Percentiles rank a stretch among this genome's conserved stretches.
phyloP scores from a whole-genome alignment of 768 basidiomycete species.

The Omphalotus guepiniiformis region DNA sequence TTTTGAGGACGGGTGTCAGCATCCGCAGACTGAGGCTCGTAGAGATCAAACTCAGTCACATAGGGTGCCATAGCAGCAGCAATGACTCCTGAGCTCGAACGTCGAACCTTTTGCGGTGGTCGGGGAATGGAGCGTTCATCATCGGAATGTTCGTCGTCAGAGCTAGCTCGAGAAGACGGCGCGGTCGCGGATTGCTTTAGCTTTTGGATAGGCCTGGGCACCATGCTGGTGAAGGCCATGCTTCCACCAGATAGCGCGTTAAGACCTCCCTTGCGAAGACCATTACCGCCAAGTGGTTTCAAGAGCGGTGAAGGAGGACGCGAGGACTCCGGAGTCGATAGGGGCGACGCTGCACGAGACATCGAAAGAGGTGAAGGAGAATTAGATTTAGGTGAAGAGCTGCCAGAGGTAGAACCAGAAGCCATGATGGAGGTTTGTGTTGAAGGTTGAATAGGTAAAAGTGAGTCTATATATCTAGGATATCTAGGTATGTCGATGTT shows the following conservation, averaged over 20 bases:
- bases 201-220: constrained; percentile 1
- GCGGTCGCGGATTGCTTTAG: not conserved
- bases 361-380: constrained; percentile 7
- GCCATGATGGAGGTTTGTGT: not conserved
- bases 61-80: constrained; percentile 12
- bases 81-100: constrained; percentile 10
- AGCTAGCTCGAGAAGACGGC: not conserved
- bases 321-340: constrained; percentile 10
- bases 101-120: constrained; percentile 7
- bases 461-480: no score
- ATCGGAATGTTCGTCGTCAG: constrained; percentile 9
- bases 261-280: constrained; percentile 7
- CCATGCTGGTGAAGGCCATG: constrained; percentile 11
- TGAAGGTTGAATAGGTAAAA: no score
- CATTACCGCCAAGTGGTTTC: constrained; percentile 2
- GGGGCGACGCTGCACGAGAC: constrained; percentile 4
- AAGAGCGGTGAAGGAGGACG: constrained; percentile 12
- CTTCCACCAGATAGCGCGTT: constrained; percentile 13
- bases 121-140: constrained; percentile 4
- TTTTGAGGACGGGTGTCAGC: constrained; percentile 9
- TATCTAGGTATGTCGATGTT: no score
- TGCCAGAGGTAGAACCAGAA: not conserved
- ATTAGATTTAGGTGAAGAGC: constrained; percentile 1
- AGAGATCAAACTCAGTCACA: constrained; percentile 12
- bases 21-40: constrained; percentile 9